phyloP scores from a whole-genome alignment of 2,329 filamentous ascomycete genomes.

The Sporothrix brasiliensis region DNA sequence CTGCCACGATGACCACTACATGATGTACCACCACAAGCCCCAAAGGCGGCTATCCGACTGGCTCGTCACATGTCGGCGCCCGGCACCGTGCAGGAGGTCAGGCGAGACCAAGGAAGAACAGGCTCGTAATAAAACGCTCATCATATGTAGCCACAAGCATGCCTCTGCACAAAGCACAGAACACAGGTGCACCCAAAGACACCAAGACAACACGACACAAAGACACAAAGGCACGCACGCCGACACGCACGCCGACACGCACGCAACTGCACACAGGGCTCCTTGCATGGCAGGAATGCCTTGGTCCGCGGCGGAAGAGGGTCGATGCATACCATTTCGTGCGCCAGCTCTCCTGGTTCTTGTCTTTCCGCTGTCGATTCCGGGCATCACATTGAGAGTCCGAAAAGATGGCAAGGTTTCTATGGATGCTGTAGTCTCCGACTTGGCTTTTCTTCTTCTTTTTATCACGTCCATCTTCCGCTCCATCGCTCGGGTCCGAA shows the following conservation, averaged over 20 bases:
- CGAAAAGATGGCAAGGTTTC: neutral
- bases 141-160: neutral
- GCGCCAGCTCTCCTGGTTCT: neutral
- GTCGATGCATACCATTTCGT: neutral
- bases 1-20: neutral
- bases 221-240: neutral
- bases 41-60: constrained; percentile 24
- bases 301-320: neutral
- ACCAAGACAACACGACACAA: neutral
- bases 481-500: neutral
- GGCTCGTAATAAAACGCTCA: neutral
- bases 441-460: neutral
- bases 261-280: constrained; percentile 2
- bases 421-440: neutral
- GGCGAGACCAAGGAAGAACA: neutral
- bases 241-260: neutral
- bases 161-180: neutral
- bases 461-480: neutral
- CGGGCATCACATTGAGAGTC: neutral
- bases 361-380: neutral
- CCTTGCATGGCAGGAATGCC: constrained; percentile 17
- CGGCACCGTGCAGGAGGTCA: constrained; percentile 17
- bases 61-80: constrained; percentile 11
- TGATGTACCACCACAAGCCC: constrained; percentile 1
- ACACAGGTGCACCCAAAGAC: neutral